These are phyloP conservation scores for Lentinula guzmanii DNA, from an alignment of 768 basidiomycete genomes.

Conservation along the genomic window DNA sequence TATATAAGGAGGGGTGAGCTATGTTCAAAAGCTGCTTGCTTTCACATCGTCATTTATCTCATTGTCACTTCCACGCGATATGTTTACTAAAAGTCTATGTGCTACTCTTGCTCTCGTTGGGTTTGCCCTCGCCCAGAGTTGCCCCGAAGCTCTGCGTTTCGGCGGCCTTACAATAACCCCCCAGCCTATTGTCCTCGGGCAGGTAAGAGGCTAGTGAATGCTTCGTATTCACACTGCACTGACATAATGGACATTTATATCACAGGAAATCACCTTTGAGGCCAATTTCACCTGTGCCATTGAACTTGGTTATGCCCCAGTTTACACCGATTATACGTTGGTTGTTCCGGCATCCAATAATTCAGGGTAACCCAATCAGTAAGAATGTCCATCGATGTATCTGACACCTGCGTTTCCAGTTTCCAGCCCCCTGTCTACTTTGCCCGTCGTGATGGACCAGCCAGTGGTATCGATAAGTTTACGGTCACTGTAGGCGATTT, in stretches of 20 bases:
- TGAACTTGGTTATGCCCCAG: background rate
- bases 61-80: background rate
- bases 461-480: background rate
- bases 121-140: background rate
- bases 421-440: slow-evolving; percentile 2
- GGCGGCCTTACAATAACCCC: background rate
- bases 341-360: background rate
- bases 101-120: background rate
- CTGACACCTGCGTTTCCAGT: background rate
- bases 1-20: background rate
- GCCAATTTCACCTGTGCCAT: background rate
- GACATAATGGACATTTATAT: background rate
- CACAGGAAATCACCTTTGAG: background rate
- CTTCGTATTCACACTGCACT: no score
- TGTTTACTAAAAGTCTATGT: background rate
- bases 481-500: background rate
- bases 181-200: background rate
- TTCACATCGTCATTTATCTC: background rate
- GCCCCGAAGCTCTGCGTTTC: background rate
- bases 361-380: background rate
- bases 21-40: background rate
- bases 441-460: background rate
- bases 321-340: background rate
- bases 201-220: background rate
- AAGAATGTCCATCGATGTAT: background rate